phyloP scores from a whole-genome alignment of 306 rosid genomes.

The Aeschynomene evenia region DNA sequence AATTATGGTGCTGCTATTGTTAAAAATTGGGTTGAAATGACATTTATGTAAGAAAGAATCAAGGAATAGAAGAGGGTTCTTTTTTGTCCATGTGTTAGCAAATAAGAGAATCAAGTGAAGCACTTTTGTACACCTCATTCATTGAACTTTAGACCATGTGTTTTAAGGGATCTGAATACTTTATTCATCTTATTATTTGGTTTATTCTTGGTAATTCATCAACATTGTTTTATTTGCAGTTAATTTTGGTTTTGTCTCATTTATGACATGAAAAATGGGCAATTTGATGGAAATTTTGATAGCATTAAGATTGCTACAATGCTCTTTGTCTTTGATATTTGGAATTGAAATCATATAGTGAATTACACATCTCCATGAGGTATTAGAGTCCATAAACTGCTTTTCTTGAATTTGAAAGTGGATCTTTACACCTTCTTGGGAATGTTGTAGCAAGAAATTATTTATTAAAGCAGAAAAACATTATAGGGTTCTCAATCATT shows the following conservation, averaged over 20 bases:
- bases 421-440: background rate
- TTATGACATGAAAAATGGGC: background rate
- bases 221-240: background rate
- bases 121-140: too few species aligned
- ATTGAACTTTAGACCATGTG: too few species aligned
- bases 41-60: background rate
- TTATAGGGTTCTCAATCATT: conserved; percentile 31
- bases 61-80: background rate
- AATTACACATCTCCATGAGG: background rate
- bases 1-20: background rate
- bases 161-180: too few species aligned
- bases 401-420: background rate
- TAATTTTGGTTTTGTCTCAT: background rate
- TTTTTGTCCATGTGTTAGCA: conserved; percentile 22
- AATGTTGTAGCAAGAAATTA: conserved; percentile 2
- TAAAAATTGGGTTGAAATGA: background rate
- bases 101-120: background rate
- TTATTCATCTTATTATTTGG: background rate
- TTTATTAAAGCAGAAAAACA: conserved; percentile 20
- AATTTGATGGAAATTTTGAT: background rate
- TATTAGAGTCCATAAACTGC: background rate
- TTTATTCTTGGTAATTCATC: background rate
- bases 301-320: background rate
- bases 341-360: background rate
- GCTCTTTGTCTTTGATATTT: background rate